These are phyloP conservation scores for Pestalotiopsis sp. DNA, from an alignment of 2,329 filamentous ascomycete genomes.

Conservation along the genomic window DNA sequence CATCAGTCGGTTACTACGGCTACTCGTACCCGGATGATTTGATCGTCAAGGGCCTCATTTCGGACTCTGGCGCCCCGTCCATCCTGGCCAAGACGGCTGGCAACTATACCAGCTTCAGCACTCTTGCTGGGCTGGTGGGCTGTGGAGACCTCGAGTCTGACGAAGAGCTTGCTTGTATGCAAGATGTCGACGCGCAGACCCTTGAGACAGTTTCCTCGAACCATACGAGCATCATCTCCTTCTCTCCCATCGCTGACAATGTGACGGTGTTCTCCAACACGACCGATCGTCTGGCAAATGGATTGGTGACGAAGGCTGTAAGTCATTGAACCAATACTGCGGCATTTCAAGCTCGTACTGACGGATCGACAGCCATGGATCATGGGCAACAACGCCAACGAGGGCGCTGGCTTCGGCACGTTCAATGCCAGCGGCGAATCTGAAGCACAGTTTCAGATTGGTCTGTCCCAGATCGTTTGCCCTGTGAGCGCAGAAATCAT, in stretches of 20 bases:
- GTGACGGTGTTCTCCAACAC: constrained; percentile 16
- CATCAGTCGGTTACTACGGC: constrained; percentile 2
- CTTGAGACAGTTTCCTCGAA: constrained; percentile 18
- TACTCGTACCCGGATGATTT: constrained; percentile 24
- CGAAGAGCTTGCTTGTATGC: constrained; percentile 28
- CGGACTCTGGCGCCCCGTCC: constrained; percentile 34
- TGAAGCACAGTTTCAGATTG: constrained; percentile 5
- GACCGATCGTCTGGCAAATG: constrained; percentile 13
- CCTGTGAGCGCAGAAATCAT: constrained; percentile 12
- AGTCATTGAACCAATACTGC: background rate
- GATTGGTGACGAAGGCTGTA: constrained; percentile 19
- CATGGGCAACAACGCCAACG: constrained; percentile 27
- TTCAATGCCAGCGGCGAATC: constrained; percentile 19
- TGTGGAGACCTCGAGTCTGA: constrained; percentile 22
- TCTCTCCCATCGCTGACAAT: constrained; percentile 13
- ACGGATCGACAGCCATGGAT: constrained; percentile 23
- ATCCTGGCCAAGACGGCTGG: constrained; percentile 36
- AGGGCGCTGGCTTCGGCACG: constrained; percentile 24
- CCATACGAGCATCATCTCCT: constrained; percentile 11
- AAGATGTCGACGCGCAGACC: constrained; percentile 17
- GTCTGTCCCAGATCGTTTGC: constrained; percentile 11
- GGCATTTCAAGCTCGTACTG: background rate
- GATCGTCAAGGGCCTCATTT: constrained; percentile 38
- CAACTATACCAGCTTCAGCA: constrained; percentile 26
- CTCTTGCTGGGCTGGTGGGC: constrained; percentile 23